Evolutionary conservation across 306 rosid genomes (phyloP).

Genomic region (Clitoria ternatea): DNA sequence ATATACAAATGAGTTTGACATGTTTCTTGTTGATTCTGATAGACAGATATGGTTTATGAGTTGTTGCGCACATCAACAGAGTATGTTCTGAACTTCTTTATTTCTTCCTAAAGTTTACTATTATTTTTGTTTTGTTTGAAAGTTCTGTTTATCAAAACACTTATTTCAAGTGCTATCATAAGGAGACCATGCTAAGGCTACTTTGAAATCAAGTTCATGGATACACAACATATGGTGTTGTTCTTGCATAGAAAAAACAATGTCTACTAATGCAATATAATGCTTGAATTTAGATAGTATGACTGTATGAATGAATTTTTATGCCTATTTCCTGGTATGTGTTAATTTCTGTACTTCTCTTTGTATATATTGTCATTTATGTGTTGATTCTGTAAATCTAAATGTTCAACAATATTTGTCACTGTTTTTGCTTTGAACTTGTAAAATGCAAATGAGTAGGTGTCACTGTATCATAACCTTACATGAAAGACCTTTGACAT

Average conservation of each 20-base stretch:
- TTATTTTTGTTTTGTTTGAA: not conserved
- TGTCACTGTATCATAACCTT: not conserved
- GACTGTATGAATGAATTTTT: not conserved
- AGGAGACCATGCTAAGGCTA: not conserved
- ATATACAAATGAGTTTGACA: constrained; percentile 22
- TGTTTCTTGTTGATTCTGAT: constrained; percentile 34
- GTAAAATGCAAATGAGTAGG: not conserved
- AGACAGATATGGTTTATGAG: constrained; percentile 99
- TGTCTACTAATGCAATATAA: not conserved
- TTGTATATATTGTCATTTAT: not conserved
- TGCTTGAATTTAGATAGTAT: not conserved
- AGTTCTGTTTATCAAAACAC: not conserved
- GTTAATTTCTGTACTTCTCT: not conserved
- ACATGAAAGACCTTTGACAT: not conserved
- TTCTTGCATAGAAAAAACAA: not conserved
- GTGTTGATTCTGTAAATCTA: not conserved
- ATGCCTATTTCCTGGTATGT: not conserved
- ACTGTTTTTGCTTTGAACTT: not conserved
- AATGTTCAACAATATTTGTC: not conserved
- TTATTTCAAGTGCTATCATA: constrained; percentile 6
- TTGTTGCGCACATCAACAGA: constrained; percentile 93
- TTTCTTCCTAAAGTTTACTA: not conserved
- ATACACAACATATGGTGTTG: not conserved
- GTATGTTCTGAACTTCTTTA: constrained; percentile 46
- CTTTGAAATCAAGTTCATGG: not conserved